These are phyloP conservation scores for Gossypium australe DNA, from an alignment of 345 rosid species.

Conservation along the genomic window DNA sequence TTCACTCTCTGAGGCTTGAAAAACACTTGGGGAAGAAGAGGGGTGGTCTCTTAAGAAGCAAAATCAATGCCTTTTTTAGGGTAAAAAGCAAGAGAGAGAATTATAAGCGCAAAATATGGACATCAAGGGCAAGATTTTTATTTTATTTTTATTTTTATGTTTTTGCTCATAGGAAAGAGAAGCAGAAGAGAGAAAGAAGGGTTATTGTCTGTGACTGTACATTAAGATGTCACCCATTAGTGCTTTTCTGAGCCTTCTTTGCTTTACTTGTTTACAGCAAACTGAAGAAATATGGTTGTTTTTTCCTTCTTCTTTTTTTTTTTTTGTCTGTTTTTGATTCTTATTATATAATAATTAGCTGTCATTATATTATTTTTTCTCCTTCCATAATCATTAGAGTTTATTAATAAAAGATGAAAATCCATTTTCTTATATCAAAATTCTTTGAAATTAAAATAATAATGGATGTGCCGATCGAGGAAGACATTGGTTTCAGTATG, in stretches of 20 bases:
- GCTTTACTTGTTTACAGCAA: background rate
- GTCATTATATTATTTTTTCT: background rate
- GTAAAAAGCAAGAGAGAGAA: slow-evolving; percentile 24
- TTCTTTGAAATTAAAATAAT: background rate
- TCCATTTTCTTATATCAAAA: background rate
- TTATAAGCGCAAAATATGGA: background rate
- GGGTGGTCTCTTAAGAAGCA: slow-evolving; percentile 37
- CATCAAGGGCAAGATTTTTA: slow-evolving; percentile 7
- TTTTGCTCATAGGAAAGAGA: background rate
- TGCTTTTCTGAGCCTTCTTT: background rate
- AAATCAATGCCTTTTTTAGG: slow-evolving; percentile 38
- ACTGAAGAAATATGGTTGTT: background rate
- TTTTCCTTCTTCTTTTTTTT: too few species aligned
- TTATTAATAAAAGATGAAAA: background rate
- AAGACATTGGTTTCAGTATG: too few species aligned
- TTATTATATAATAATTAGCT: background rate
- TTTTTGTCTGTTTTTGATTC: background rate
- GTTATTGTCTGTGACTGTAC: slow-evolving; percentile 16
- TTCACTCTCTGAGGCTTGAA: slow-evolving; percentile 20
- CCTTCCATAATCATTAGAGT: background rate
- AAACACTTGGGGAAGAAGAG: slow-evolving; percentile 27
- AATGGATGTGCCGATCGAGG: accelerated
- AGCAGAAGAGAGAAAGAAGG: background rate
- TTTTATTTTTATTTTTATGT: background rate
- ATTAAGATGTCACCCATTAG: background rate